Evolutionary conservation across 306 rosid species (phyloP), one percentile per base, ranked within the genome.

Genomic region (Vachellia collinsii): DNA sequence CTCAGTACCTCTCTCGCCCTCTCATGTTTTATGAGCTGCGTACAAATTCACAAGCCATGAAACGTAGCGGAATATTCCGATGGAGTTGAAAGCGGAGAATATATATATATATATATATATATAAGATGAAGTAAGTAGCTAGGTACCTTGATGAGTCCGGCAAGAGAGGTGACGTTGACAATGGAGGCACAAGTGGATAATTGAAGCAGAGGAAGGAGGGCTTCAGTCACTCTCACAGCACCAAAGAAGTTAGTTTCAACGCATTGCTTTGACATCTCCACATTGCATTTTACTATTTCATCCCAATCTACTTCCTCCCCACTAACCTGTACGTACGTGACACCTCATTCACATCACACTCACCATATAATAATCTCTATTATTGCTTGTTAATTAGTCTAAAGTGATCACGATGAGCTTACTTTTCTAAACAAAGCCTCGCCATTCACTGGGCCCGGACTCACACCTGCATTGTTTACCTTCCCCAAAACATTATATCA

Each of bases 401-500:
- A 5, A 6, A 51, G 8, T 23, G 19, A 61, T 29, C 34, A 29
- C 0, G 56, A 50, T 12, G 17, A 41, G 53, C 73, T 68, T 20
- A 68, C 73, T 42, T 68, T 68, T 42, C 19, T 42, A 25, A n/a
- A 68, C 14, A 68, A 68, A 41, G 73, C 73, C 11, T 42, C 19
- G 51, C 73, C 73, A 11, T 68, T 68, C 7, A 68, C 53, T 42
- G 3, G 11, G 4, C 73, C 73, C 5, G 51, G 51, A 41, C 53
- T 2, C 12, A 42, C 73, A 1, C 73, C 73, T 20, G 73, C 73
- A 20, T 68, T 68, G 73, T 68, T 68, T 25, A 68, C 73, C 73
- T 68, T 51, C 53, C n/a, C 53, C 36, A 11, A 4, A n/a, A 41
- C 34, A 29, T 29, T 20, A 66, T 38, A 42, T 19, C 11, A 66